A percentile compares a stretch with the other conserved stretches of the same genome.
These are phyloP conservation scores for Pseudogymnoascus pannorum DNA, from an alignment of 2,329 filamentous ascomycete species.

Conservation along the genomic window DNA sequence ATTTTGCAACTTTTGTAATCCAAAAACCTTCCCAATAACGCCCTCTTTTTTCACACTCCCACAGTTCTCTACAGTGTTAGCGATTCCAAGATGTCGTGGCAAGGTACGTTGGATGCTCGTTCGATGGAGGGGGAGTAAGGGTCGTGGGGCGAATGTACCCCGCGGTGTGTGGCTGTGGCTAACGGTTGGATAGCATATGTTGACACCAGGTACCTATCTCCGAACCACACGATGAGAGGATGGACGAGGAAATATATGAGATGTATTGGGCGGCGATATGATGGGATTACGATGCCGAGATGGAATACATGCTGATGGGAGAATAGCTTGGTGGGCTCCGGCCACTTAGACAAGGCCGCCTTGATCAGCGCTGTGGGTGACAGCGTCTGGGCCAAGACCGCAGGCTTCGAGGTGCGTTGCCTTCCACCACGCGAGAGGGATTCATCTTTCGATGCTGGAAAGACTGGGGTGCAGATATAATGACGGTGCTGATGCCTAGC, in stretches of 20 bases:
- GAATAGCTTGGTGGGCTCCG: constrained; percentile 67
- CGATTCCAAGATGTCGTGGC: constrained; percentile 59
- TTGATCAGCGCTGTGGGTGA: constrained; percentile 77
- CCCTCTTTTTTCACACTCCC: neutral
- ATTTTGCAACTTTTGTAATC: neutral
- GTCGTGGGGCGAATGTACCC: constrained; percentile 16
- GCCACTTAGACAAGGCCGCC: constrained; percentile 75
- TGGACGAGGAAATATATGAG: neutral
- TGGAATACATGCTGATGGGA: constrained; percentile 19
- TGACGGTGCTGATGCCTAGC: constrained; percentile 23
- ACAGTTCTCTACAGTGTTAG: constrained; percentile 6
- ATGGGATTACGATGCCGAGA: neutral
- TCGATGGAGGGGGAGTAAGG: neutral
- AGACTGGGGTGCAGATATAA: neutral
- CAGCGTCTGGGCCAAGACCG: constrained; percentile 67
- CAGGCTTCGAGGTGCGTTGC: constrained; percentile 48
- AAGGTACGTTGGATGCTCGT: constrained; percentile 47
- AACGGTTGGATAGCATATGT: constrained; percentile 44
- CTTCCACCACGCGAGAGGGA: neutral
- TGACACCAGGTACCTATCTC: constrained; percentile 47
- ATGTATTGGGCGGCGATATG: neutral
- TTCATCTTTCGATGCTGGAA: neutral
- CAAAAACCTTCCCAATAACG: neutral
- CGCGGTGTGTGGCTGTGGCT: constrained; percentile 17
- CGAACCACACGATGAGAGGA: constrained; percentile 1